Evolutionary conservation across 2,329 filamentous ascomycete species (phyloP), one percentile per base, ranked within the genome.

Genomic region (Alternaria brassicicola): DNA sequence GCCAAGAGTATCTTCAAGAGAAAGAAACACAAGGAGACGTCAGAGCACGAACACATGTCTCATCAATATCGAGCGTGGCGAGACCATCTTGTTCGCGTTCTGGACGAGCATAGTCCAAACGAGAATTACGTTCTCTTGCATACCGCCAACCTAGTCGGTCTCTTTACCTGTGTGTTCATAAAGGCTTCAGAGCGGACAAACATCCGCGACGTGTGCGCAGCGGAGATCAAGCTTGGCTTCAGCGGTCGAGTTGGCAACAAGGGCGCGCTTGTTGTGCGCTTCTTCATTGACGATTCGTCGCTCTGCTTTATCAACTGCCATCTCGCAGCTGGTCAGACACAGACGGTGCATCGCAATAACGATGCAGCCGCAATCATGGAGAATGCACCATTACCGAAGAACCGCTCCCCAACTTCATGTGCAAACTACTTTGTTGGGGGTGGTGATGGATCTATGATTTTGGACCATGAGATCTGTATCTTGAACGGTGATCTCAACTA

Each of bases 251-350:
- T 98, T 73, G 95, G 95, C 28, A 99, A 99, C 80, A 99, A 99
- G 81, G 95, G 95, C 62, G 95, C 93, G 19, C 86, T 98, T 33
- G 85, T 96, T 33, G 85, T 97, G 36, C 91, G 95, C n/a, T 97
- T 99, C 78, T 85, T 93, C 69, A 80, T 99, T 2, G 95, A 99
- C 71, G 93, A 99, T 76, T 95, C 89, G 49, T 97, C 94, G 1
- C 79, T 99, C 33, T 99, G 95, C 79, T 94, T 99, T 78, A 86
- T 98, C 79, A 99, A 99, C 74, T 99, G 95, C 75, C 95, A 99
- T 85, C 82, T 99, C 58, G 95, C 95, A 17, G 95, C 95, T 0
- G 95, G 95, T 0, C 95, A 99, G 77, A 89, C 90, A 0, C 91
- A 96, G 59, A 96, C 94, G 0, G 90, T 90, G 57, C 88, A 93